Evolutionary conservation across 2,329 filamentous ascomycete species (phyloP).

Genomic region (Chaetomium globosum): DNA sequence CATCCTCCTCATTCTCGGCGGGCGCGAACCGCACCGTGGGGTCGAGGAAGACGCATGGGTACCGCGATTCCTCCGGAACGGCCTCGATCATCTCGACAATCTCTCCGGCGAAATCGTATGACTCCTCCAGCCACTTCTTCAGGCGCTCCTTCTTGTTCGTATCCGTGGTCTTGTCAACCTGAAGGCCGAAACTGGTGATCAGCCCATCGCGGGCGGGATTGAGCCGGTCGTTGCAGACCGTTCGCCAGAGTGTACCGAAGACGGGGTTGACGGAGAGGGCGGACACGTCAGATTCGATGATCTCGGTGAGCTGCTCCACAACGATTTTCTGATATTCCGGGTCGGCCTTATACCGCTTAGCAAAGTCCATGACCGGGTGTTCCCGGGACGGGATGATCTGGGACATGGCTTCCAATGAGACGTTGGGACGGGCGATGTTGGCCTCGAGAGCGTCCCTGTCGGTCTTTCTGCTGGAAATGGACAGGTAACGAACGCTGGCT

Average conservation of each 20-base stretch:
- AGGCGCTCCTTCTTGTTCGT: constrained; percentile 44
- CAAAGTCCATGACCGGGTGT: constrained; percentile 42
- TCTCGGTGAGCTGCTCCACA: constrained; percentile 45
- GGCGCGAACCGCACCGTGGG: constrained; percentile 48
- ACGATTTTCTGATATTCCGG: constrained; percentile 45
- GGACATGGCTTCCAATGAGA: constrained; percentile 37
- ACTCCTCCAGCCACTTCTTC: constrained; percentile 54
- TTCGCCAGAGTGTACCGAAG: constrained; percentile 54
- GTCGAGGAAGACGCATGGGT: constrained; percentile 54
- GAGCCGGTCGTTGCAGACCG: constrained; percentile 51
- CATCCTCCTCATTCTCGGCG: constrained; percentile 32
- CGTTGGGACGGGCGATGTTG: constrained; percentile 21
- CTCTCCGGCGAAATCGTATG: constrained; percentile 53
- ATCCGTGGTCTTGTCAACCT: constrained; percentile 45
- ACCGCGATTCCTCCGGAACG: constrained; percentile 46
- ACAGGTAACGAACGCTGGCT: constrained; percentile 23
- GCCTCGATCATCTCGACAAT: constrained; percentile 45
- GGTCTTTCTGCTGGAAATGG: constrained; percentile 2
- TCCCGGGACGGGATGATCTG: constrained; percentile 35
- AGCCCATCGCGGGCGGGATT: constrained; percentile 48
- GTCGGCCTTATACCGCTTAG: constrained; percentile 47
- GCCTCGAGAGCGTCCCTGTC: constrained; percentile 1
- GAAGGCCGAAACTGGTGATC: constrained; percentile 46
- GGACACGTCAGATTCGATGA: constrained; percentile 49
- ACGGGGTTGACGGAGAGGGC: constrained; percentile 53